These are phyloP conservation scores for Ochromonas danica DNA, from an alignment of 108 stramenopile species.

Conservation along the genomic window DNA sequence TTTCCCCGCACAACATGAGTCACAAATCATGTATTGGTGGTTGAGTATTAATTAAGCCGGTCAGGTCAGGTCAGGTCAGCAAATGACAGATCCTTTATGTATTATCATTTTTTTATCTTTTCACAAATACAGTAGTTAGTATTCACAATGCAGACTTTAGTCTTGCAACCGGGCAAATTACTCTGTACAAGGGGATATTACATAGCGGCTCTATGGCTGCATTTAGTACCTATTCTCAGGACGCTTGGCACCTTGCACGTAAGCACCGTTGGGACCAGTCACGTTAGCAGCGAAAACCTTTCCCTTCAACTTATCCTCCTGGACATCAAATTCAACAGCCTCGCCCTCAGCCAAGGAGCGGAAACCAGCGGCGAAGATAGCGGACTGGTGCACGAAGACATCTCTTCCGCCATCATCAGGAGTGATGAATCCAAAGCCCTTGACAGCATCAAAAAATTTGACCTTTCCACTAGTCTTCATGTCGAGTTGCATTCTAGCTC, in stretches of 20 bases:
- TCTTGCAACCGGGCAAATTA: too few species aligned
- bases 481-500: not conserved
- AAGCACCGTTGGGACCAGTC: slow-evolving; percentile 79
- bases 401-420: slow-evolving; percentile 57
- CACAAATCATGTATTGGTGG: too few species aligned
- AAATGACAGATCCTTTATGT: too few species aligned
- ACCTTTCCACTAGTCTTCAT: slow-evolving; percentile 45
- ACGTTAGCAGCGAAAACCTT: slow-evolving; percentile 69
- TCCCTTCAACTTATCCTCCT: slow-evolving; percentile 49
- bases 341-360: slow-evolving; percentile 61
- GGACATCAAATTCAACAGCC: slow-evolving; percentile 57
- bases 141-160: too few species aligned
- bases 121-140: too few species aligned
- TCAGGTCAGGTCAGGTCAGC: too few species aligned
- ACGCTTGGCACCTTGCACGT: slow-evolving; percentile 76
- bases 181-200: too few species aligned
- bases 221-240: too few species aligned
- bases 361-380: slow-evolving; percentile 59
- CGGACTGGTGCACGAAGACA: slow-evolving; percentile 65
- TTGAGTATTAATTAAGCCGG: too few species aligned
- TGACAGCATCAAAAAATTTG: slow-evolving; percentile 61
- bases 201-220: too few species aligned
- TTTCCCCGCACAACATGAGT: too few species aligned
- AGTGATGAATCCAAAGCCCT: slow-evolving; percentile 65
- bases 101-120: too few species aligned